A percentile compares a stretch with the other conserved stretches of the same genome.
Evolutionary conservation across 2,329 filamentous ascomycete genomes (phyloP).

Genomic region (Diaporthe helianthi): DNA sequence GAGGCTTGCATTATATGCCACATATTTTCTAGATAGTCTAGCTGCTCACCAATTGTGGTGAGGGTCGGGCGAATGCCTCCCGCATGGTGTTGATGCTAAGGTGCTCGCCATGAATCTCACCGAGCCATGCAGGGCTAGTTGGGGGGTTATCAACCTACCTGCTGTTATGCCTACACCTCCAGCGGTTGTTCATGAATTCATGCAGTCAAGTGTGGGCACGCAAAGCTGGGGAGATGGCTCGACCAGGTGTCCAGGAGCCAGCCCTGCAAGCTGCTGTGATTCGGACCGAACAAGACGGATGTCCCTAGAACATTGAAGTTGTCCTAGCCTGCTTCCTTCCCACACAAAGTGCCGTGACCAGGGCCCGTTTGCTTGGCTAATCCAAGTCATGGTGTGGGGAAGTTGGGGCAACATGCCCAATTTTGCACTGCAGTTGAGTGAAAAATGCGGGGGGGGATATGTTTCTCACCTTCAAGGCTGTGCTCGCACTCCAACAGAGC

Average conservation of each 20-base stretch:
- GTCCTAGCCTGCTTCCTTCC: background rate
- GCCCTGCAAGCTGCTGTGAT: background rate
- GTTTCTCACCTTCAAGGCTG: background rate
- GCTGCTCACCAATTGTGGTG: background rate
- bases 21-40: background rate
- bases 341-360: slow-evolving; percentile 12
- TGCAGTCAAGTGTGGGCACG: background rate
- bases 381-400: slow-evolving; percentile 7
- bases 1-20: background rate
- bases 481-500: too few species aligned
- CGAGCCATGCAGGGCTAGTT: slow-evolving; percentile 7
- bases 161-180: background rate
- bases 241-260: background rate
- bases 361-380: background rate
- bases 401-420: background rate
- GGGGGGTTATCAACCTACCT: background rate
- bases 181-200: background rate
- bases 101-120: slow-evolving; percentile 15
- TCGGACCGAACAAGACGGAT: slow-evolving; percentile 22
- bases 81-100: slow-evolving; percentile 3
- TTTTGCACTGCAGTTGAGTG: too few species aligned
- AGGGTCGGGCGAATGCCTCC: background rate
- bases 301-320: background rate
- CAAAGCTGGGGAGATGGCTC: background rate
- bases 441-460: background rate